Conservation (phyloP, 2,329 filamentous ascomycete genomes). For the Aspergillus versicolor region DNA sequence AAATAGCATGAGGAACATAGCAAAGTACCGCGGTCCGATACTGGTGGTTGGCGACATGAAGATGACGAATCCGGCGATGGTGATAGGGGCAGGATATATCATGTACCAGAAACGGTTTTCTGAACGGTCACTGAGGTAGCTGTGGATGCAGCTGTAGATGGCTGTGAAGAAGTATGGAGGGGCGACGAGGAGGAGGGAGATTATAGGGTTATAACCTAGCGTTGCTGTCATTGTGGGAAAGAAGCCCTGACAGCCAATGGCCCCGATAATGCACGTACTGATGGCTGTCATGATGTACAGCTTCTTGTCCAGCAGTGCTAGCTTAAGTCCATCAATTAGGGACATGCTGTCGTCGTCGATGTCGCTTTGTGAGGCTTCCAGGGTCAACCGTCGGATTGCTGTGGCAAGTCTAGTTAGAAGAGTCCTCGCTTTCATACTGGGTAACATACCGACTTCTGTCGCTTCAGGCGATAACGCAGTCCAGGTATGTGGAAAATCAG, state of each 20-base stretch:
- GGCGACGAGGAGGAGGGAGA: constrained; percentile 49
- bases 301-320: constrained; percentile 53
- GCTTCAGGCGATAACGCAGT: constrained; percentile 43
- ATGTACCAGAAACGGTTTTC: constrained; percentile 49
- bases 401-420: not conserved
- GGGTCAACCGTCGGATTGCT: constrained; percentile 48
- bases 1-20: constrained; percentile 51
- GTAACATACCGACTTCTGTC: constrained; percentile 37
- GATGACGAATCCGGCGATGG: constrained; percentile 48
- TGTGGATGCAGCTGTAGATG: constrained; percentile 41
- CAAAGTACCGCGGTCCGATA: constrained; percentile 53
- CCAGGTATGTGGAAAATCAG: constrained; percentile 50
- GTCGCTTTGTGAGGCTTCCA: constrained; percentile 52
- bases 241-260: constrained; percentile 53
- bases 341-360: constrained; percentile 49
- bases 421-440: not conserved
- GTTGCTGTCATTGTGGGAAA: constrained; percentile 50
- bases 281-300: constrained; percentile 46
- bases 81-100: constrained; percentile 48
- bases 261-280: constrained; percentile 51
- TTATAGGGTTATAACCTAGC: constrained; percentile 42
- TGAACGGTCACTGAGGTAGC: constrained; percentile 38
- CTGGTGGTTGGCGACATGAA: constrained; percentile 45
- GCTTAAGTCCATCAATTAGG: constrained; percentile 50
- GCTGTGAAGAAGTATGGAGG: constrained; percentile 53